Conservation (phyloP, 208 protist species). For the Jaenimonas drosophilae region DNA sequence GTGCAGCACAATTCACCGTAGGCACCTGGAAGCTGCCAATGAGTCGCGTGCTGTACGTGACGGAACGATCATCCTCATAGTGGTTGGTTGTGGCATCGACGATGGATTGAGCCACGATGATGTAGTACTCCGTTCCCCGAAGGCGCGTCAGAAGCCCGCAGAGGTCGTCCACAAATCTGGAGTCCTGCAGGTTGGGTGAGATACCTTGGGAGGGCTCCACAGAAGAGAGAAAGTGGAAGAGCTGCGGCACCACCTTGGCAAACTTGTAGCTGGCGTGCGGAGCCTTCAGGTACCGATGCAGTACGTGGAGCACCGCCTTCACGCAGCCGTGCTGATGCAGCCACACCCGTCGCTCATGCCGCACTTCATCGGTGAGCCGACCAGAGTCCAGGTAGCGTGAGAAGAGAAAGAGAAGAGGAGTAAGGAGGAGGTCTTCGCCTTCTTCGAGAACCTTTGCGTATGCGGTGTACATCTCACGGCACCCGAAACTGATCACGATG, state of each 20-base stretch:
- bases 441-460: no score
- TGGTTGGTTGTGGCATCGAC: conserved; percentile 50
- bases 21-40: conserved; percentile 34
- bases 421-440: conserved; percentile 16
- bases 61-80: conserved; percentile 14
- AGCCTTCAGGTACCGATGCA: conserved; percentile 19
- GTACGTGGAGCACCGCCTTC: conserved; percentile 31
- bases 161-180: conserved; percentile 32
- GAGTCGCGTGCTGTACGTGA: no score
- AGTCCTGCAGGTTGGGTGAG: conserved; percentile 34
- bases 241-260: conserved; percentile 35
- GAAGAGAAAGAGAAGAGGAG: conserved; percentile 34
- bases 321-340: conserved; percentile 51
- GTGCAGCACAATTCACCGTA: conserved; percentile 34
- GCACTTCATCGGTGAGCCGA: conserved; percentile 10
- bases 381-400: conserved; percentile 18
- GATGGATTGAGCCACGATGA: conserved; percentile 50
- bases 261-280: conserved; percentile 25
- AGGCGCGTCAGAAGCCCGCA: conserved; percentile 20
- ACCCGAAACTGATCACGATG: conserved; percentile 44
- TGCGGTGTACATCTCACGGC: conserved; percentile 25
- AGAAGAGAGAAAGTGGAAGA: conserved; percentile 63
- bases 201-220: conserved; percentile 49
- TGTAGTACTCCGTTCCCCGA: conserved; percentile 46
- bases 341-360: conserved; percentile 53